Base-by-base conservation (phyloP, 2,329 filamentous ascomycete genomes). In the Ploettnerulaceae sp. region DNA sequence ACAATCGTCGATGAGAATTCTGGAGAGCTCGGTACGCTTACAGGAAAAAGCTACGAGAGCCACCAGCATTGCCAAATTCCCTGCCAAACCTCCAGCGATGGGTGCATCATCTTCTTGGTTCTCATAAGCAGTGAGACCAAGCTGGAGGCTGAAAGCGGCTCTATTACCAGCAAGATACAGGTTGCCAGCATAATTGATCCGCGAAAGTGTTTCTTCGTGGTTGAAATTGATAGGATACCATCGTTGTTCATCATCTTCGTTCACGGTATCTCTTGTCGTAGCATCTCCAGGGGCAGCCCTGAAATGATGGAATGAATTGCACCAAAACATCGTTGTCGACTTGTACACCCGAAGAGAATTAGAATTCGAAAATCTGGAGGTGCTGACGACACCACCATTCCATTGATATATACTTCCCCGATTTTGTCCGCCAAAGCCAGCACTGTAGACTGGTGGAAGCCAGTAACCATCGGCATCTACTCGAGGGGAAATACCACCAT, bases 31-130 rank as follows among this genome's bases (percentile, higher is more conserved):
- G 5, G 25, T 4, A 2, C 24, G n/a, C 9, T 6, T 12, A 15
- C 59, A 61, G 18, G 56, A 55, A 33, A 59, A 59, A 15, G 58
- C 58, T 14, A 61, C 22, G n/a, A 61, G 35, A 11, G 44, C 57
- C 12, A 61, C 41, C 3, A 61, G 7, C 3, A 54, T 52, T 18
- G 54, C 40, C 4, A 61, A 32, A 17, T 53, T 46, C 0, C 59
- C 59, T 12, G 54, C 45, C 5, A 61, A 41, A 18, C 56, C 56
- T 3, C 39, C 41, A 4, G 34, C 21, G 12, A 17, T 25, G 6
- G 36, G 31, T 7, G 22, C n/a, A 9, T 17, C 11, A 7, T 52
- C 17, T 15, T 21, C 17, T 4, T n/a, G 40, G 17, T 38, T 33
- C n/a, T 29, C 9, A 22, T 56, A 60, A 1, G 32, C 1, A 0